Evolutionary conservation across 2,329 filamentous ascomycete genomes (phyloP).

Genomic region (Neocucurbitaria cava): DNA sequence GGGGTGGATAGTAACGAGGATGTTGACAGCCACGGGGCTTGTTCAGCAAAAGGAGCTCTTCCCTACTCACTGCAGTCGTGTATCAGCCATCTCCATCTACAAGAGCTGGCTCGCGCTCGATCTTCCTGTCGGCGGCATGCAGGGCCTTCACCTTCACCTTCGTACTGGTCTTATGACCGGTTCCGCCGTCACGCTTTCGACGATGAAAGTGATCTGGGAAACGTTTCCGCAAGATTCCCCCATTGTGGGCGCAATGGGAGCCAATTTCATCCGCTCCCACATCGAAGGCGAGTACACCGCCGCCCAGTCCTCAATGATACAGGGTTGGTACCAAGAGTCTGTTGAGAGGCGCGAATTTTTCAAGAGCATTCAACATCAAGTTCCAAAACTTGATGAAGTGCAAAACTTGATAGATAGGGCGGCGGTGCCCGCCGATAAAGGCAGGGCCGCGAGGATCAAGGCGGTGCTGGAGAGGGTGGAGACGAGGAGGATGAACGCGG

Average conservation of each 20-base stretch:
- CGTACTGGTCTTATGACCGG: constrained; percentile 18
- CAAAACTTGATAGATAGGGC: background rate
- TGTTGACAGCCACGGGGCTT: constrained; percentile 24
- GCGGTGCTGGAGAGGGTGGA: background rate
- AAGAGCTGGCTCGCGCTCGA: constrained; percentile 29
- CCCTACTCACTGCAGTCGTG: constrained; percentile 7
- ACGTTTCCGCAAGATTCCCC: constrained; percentile 15
- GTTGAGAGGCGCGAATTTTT: constrained; percentile 16
- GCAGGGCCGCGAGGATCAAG: background rate
- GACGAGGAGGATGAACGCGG: constrained; percentile 3
- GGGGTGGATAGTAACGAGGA: constrained; percentile 23
- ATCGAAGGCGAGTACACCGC: constrained; percentile 11
- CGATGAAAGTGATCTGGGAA: constrained; percentile 26
- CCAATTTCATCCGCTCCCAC: constrained; percentile 22
- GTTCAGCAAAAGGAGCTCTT: constrained; percentile 3
- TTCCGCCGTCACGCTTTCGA: constrained; percentile 7
- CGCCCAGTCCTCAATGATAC: constrained; percentile 8
- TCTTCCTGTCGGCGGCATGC: constrained; percentile 20
- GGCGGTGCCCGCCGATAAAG: background rate
- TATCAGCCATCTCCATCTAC: constrained; percentile 22
- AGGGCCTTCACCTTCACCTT: constrained; percentile 20
- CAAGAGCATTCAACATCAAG: constrained; percentile 4
- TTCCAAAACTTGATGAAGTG: constrained; percentile 12
- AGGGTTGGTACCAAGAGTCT: constrained; percentile 13
- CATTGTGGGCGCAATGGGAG: constrained; percentile 19